Percentiles rank a stretch among this genome's conserved stretches.
phyloP scores from a whole-genome alignment of 352 stramenopile genomes.

The Pythium periplocum region DNA sequence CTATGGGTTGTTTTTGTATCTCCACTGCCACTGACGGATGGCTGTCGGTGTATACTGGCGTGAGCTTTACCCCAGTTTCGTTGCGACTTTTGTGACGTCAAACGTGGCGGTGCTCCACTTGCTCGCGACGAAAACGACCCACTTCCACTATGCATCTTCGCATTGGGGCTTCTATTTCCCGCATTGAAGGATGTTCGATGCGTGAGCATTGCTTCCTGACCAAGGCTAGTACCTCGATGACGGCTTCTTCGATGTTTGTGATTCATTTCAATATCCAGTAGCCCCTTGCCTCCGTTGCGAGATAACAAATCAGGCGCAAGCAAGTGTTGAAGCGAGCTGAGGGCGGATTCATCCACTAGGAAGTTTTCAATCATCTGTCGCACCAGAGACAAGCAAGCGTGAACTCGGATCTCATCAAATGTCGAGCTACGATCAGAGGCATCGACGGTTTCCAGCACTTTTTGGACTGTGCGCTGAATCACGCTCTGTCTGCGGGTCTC shows the following conservation, averaged over 20 bases:
- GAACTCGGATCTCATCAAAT: constrained; percentile 52
- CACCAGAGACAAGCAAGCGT: constrained; percentile 47
- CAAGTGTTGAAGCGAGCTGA: constrained; percentile 29
- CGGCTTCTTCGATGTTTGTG: constrained; percentile 38
- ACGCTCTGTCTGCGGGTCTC: constrained; percentile 12
- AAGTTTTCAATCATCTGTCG: constrained; percentile 58
- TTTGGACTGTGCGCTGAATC: constrained; percentile 16
- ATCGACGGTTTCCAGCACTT: constrained; percentile 6
- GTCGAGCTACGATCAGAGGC: not conserved
- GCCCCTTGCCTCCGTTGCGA: constrained; percentile 31
- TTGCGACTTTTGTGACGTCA: constrained; percentile 31
- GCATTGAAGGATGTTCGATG: constrained; percentile 9
- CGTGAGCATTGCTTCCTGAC: constrained; percentile 1
- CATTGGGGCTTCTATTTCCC: constrained; percentile 20
- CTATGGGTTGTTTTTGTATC: constrained; percentile 18
- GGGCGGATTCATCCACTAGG: constrained; percentile 23
- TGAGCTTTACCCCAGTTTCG: constrained; percentile 69
- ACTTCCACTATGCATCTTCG: constrained; percentile 8
- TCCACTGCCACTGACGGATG: constrained; percentile 12
- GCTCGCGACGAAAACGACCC: constrained; percentile 4
- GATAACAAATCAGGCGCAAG: constrained; percentile 44
- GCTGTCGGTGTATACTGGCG: constrained; percentile 22
- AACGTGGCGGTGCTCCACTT: constrained; percentile 5
- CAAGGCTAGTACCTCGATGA: constrained; percentile 27
- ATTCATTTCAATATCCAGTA: constrained; percentile 53